A percentile compares a stretch with the other conserved stretches of the same genome.
These are phyloP conservation scores for Pharus latifolius DNA, from an alignment of 176 grass and related monocot species.

Conservation along the genomic window DNA sequence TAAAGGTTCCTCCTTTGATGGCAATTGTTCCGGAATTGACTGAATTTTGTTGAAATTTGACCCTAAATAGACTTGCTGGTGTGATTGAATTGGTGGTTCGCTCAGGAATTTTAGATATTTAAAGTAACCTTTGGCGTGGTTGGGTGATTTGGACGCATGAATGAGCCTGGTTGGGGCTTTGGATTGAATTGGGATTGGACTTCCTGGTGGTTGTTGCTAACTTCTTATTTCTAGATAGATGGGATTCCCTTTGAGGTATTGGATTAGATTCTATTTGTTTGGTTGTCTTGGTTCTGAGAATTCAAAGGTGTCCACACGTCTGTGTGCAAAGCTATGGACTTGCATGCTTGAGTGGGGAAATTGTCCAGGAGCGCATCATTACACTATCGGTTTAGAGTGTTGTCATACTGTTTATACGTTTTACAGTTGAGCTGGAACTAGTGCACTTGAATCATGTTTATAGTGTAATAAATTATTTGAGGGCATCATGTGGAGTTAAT, in stretches of 20 bases:
- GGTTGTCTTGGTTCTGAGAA: not conserved
- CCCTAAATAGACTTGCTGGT: not conserved
- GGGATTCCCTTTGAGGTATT: not conserved
- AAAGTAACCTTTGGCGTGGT: not conserved
- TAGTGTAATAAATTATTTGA: not conserved
- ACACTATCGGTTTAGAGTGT: not conserved
- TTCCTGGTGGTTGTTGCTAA: not conserved
- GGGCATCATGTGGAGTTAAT: not conserved
- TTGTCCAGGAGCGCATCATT: not conserved
- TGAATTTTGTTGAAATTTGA: not conserved
- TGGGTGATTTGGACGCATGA: not conserved
- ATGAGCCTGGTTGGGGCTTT: not conserved
- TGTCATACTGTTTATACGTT: not conserved
- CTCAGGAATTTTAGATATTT: not conserved
- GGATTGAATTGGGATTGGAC: not conserved
- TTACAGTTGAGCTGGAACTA: not conserved
- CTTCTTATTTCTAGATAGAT: not conserved
- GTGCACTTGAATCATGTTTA: not conserved
- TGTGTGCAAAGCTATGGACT: not conserved
- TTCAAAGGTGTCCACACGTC: not conserved
- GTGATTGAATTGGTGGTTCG: not conserved
- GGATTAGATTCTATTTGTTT: not conserved
- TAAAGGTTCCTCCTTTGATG: constrained; percentile 51
- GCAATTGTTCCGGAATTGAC: not conserved
- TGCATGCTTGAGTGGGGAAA: not conserved